phyloP scores from a whole-genome alignment of 148 eudicot genomes.

The Limonium bicolor region DNA sequence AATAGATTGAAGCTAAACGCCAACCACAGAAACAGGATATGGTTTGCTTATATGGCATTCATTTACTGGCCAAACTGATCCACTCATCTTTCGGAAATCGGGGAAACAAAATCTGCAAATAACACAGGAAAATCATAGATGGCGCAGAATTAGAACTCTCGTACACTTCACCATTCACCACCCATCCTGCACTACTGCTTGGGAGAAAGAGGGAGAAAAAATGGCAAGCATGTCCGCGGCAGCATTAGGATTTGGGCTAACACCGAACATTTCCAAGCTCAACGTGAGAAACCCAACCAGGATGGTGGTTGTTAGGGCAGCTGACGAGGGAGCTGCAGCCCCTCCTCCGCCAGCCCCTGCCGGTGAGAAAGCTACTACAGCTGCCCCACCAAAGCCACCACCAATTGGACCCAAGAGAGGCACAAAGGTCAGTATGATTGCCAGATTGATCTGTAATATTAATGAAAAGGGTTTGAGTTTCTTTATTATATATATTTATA shows the following conservation, averaged over 20 bases:
- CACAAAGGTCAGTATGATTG: constrained; percentile 29
- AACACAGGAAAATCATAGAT: neutral
- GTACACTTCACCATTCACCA: neutral
- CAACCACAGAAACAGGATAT: constrained; percentile 38
- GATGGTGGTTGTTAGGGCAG: constrained; percentile 55
- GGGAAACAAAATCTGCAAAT: neutral
- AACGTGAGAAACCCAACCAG: constrained; percentile 12
- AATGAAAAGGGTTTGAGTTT: too few species aligned
- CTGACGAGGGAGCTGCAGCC: constrained; percentile 39
- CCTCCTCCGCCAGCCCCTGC: constrained; percentile 26
- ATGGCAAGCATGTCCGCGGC: constrained; percentile 86
- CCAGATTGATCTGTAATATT: too few species aligned
- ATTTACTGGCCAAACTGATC: constrained; percentile 15
- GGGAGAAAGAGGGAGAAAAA: neutral
- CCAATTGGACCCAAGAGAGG: constrained; percentile 96
- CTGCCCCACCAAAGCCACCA: constrained; percentile 67
- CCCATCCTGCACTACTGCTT: neutral
- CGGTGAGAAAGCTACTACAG: constrained; percentile 16
- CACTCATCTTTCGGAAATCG: constrained; percentile 2
- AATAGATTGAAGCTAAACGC: too few species aligned
- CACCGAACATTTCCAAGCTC: constrained; percentile 26
- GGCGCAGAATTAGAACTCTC: too few species aligned
- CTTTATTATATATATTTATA: too few species aligned
- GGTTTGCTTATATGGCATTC: constrained; percentile 22
- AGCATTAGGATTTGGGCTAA: constrained; percentile 35